These are phyloP conservation scores for Microdochium bolleyi DNA, from an alignment of 2,329 filamentous ascomycete genomes.

Conservation along the genomic window DNA sequence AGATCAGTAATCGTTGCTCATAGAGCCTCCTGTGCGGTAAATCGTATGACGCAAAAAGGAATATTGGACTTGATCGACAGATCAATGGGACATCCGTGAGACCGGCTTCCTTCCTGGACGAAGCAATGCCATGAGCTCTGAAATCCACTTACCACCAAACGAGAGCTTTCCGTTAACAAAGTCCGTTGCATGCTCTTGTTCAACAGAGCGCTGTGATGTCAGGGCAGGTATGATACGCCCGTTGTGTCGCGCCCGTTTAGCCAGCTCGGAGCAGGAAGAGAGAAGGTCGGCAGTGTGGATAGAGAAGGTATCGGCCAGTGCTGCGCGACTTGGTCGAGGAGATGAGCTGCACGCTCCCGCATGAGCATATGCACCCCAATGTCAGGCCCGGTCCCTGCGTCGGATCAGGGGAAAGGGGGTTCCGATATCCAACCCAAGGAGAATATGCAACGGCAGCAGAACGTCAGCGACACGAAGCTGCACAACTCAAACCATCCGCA, in stretches of 20 bases:
- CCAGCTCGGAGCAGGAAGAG: background rate
- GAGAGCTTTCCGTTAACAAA: no score
- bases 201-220: no score
- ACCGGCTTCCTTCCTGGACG: no score
- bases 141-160: no score
- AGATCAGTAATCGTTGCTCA: no score
- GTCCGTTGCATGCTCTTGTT: no score
- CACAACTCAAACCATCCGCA: background rate
- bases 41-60: no score
- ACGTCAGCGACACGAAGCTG: background rate
- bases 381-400: background rate
- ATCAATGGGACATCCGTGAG: no score
- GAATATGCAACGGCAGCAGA: background rate
- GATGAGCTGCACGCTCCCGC: background rate
- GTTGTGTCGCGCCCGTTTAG: background rate
- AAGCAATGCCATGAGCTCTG: no score
- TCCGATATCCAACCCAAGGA: background rate
- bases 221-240: no score
- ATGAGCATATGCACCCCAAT: background rate
- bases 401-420: background rate
- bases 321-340: background rate
- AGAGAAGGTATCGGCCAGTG: background rate
- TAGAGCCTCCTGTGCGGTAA: no score
- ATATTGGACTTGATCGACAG: no score
- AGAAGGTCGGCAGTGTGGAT: background rate